Conservation (phyloP, 441 rosid genomes). For the Gossypium davidsonii region DNA sequence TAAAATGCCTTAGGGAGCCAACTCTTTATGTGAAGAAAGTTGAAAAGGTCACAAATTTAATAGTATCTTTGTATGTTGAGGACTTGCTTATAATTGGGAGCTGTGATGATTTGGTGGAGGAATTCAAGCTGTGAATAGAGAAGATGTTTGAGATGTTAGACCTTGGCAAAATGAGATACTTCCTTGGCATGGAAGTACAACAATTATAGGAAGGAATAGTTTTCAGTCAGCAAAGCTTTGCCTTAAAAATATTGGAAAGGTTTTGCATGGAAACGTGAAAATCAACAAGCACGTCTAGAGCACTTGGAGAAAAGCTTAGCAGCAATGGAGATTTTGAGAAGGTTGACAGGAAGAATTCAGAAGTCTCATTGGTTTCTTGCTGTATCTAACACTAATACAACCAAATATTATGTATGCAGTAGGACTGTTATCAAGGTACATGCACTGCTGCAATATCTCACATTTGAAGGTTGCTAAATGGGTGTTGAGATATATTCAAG, state of each 20-base stretch:
- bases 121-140: neutral
- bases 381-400: neutral
- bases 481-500: neutral
- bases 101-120: neutral
- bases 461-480: neutral
- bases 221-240: neutral
- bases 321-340: neutral
- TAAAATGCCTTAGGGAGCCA: neutral
- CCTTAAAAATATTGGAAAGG: neutral
- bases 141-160: neutral
- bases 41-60: neutral
- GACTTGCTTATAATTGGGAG: neutral
- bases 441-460: neutral
- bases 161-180: neutral
- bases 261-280: neutral
- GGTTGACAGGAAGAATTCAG: neutral
- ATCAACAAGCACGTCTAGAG: neutral
- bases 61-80: neutral
- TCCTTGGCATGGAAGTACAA: too few species aligned
- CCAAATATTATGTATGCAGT: neutral
- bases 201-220: neutral
- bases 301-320: neutral
- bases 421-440: neutral
- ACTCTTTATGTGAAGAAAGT: neutral
- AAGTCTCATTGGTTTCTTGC: neutral